Evolutionary conservation across 371 early-diverging fungal genomes (phyloP).

Genomic region (Gilbertella persicaria): DNA sequence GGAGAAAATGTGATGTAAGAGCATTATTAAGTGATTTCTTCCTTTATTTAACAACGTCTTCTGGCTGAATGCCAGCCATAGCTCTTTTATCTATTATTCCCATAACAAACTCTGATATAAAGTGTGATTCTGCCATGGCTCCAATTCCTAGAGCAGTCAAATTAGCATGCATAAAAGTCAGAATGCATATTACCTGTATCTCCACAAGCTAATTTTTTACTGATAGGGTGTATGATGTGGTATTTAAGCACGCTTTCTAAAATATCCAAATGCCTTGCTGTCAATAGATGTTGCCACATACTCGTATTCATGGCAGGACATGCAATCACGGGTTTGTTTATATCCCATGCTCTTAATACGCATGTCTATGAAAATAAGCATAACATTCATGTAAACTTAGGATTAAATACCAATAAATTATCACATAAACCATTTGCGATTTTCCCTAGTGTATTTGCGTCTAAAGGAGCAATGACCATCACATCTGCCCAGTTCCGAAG

Average conservation of each 20-base stretch:
- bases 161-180: neutral
- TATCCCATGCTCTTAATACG: constrained; percentile 90
- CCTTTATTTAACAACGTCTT: constrained; percentile 6
- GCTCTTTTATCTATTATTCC: neutral
- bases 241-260: constrained; percentile 59
- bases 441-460: constrained; percentile 95
- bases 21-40: no score
- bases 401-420: constrained; percentile 76
- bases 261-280: constrained; percentile 66
- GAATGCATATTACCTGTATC: constrained; percentile 65
- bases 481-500: constrained; percentile 96
- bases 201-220: constrained; percentile 90
- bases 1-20: no score
- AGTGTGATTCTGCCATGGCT: constrained; percentile 29
- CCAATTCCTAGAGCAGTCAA: constrained; percentile 12
- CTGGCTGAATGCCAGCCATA: neutral
- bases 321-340: constrained; percentile 65
- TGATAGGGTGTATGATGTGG: constrained; percentile 75
- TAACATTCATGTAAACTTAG: neutral
- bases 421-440: constrained; percentile 92
- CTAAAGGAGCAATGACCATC: constrained; percentile 87
- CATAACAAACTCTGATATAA: constrained; percentile 8
- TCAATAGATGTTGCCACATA: constrained; percentile 96
- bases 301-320: constrained; percentile 98
- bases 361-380: constrained; percentile 68